These are phyloP conservation scores for Aureobasidium mangrovei DNA, from an alignment of 2,329 filamentous ascomycete genomes.

Conservation along the genomic window DNA sequence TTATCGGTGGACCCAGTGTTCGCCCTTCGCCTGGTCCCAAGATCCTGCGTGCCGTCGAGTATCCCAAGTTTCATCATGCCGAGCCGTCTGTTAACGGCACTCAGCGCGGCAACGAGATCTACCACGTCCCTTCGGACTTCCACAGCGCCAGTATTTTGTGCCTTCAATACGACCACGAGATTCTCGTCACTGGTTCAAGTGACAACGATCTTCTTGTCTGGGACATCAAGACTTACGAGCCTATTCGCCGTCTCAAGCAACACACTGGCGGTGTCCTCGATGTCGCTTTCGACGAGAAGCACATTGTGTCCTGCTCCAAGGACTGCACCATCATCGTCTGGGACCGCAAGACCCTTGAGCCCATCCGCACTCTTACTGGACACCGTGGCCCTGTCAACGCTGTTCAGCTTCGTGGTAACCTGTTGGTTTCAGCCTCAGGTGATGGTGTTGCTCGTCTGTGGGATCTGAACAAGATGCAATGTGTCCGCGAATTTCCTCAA, in stretches of 20 bases:
- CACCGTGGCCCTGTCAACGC: conserved; percentile 93
- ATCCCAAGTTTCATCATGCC: conserved; percentile 30
- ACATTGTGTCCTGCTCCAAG: conserved; percentile 96
- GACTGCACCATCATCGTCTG: conserved; percentile 90
- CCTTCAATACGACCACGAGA: conserved; percentile 85
- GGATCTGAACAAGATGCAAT: conserved; percentile 83
- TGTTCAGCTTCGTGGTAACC: conserved; percentile 86
- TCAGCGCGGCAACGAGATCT: conserved; percentile 37
- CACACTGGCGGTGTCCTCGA: conserved; percentile 88
- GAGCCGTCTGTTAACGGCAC: conserved; percentile 40
- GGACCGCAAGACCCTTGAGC: conserved; percentile 69
- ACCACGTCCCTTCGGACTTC: conserved; percentile 45
- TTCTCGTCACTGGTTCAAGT: conserved; percentile 90
- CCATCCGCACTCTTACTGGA: conserved; percentile 71
- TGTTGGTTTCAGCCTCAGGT: conserved; percentile 85
- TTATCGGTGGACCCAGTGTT: conserved; percentile 69
- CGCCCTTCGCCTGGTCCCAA: conserved; percentile 41
- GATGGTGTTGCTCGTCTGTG: conserved; percentile 91
- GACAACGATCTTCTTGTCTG: conserved; percentile 89
- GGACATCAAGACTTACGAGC: conserved; percentile 71
- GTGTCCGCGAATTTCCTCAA: conserved; percentile 80
- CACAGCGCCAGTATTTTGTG: conserved; percentile 92
- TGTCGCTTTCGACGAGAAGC: conserved; percentile 80
- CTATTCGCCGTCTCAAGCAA: conserved; percentile 65
- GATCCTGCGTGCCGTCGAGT: conserved; percentile 35